Conservation (phyloP, 2,329 filamentous ascomycete species). For the Amylocarpus encephaloides region DNA sequence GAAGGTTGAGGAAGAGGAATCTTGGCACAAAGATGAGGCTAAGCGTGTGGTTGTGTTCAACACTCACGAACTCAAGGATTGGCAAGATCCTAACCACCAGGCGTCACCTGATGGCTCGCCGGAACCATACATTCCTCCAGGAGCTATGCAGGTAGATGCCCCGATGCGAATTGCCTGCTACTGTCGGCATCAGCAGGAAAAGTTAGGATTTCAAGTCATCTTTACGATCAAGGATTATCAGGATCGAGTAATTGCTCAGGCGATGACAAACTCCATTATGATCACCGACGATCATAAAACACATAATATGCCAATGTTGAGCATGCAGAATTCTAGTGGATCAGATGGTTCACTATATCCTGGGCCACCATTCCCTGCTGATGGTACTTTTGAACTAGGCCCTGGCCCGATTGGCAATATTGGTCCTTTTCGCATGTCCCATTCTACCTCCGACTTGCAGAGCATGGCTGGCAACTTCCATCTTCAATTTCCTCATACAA, state of each 20-base stretch:
- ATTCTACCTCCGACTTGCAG: constrained; percentile 59
- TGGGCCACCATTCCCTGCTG: constrained; percentile 36
- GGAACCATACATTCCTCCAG: constrained; percentile 44
- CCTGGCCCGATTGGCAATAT: constrained; percentile 29
- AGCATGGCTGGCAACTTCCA: constrained; percentile 46
- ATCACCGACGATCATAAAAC: constrained; percentile 99
- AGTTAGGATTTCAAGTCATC: constrained; percentile 85
- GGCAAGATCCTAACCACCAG: constrained; percentile 57
- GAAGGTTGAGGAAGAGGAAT: constrained; percentile 84
- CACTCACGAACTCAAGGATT: constrained; percentile 79
- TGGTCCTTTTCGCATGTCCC: constrained; percentile 47
- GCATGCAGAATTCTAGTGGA: constrained; percentile 27
- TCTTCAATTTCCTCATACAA: constrained; percentile 20
- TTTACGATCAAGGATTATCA: constrained; percentile 85
- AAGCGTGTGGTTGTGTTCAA: constrained; percentile 88
- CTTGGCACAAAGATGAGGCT: constrained; percentile 75
- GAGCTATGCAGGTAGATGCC: constrained; percentile 70
- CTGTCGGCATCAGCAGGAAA: constrained; percentile 91
- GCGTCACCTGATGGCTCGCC: constrained; percentile 36
- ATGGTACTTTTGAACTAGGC: constrained; percentile 25
- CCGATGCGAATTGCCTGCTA: constrained; percentile 98
- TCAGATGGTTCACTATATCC: constrained; percentile 34
- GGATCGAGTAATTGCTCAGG: constrained; percentile 73
- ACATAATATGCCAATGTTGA: constrained; percentile 42
- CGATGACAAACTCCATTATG: constrained; percentile 82